These are phyloP conservation scores for Boletus mariae DNA, from an alignment of 1,284 basidiomycete species.

Conservation along the genomic window DNA sequence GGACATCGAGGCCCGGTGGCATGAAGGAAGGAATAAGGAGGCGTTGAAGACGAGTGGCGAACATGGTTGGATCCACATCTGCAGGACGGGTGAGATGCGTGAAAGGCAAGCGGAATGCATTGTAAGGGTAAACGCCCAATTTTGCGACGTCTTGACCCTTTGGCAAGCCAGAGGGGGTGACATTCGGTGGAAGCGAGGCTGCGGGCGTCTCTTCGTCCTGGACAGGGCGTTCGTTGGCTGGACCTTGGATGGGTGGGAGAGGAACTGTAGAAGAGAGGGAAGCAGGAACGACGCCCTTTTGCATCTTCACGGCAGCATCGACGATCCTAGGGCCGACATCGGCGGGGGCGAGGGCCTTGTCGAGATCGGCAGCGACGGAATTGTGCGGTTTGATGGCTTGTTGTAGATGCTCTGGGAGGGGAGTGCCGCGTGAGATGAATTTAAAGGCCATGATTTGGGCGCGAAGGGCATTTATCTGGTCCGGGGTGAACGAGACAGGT, in stretches of 20 bases:
- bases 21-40: constrained; percentile 86
- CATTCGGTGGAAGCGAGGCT: constrained; percentile 17
- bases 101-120: constrained; percentile 88
- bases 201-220: constrained; percentile 45
- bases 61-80: constrained; percentile 55
- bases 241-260: constrained; percentile 12
- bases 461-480: constrained; percentile 82
- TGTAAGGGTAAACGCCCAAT: constrained; percentile 92
- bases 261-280: constrained; percentile 9
- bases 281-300: constrained; percentile 47
- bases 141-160: constrained; percentile 75
- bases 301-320: constrained; percentile 76
- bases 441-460: constrained; percentile 92
- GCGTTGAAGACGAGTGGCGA: constrained; percentile 73
- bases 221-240: constrained; percentile 18
- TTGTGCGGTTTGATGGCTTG: constrained; percentile 70
- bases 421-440: constrained; percentile 73
- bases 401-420: constrained; percentile 79
- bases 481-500: constrained; percentile 77
- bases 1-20: constrained; percentile 92
- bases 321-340: constrained; percentile 64
- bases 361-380: constrained; percentile 56
- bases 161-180: constrained; percentile 51
- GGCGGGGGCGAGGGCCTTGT: constrained; percentile 56
- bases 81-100: constrained; percentile 66